phyloP scores from a whole-genome alignment of 106 monocot species.

The Dendrobium huoshanense region DNA sequence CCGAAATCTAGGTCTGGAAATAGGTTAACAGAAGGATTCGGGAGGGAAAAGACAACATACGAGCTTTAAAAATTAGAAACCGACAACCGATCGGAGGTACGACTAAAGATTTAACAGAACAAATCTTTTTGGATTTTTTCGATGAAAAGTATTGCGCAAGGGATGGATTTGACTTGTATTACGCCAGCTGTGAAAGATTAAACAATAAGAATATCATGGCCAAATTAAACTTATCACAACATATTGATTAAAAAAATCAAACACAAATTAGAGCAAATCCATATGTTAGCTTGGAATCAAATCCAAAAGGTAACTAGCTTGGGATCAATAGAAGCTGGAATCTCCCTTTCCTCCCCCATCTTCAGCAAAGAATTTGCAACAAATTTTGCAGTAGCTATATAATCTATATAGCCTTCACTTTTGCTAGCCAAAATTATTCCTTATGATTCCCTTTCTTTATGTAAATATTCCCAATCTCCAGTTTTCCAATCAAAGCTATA shows the following conservation, averaged over 20 bases:
- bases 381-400: not conserved
- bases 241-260: no score
- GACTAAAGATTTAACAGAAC: no score
- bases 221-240: no score
- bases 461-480: constrained; percentile 27
- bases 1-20: not conserved
- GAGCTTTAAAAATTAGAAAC: not conserved
- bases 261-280: no score
- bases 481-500: constrained; percentile 64
- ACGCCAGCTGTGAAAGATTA: no score
- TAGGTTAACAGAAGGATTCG: not conserved
- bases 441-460: not conserved
- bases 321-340: not conserved
- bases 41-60: not conserved
- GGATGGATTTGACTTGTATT: no score
- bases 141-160: no score
- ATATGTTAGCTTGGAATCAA: not conserved
- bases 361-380: not conserved
- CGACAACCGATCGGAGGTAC: not conserved
- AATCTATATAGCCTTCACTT: not conserved
- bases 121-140: no score
- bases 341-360: not conserved
- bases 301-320: not conserved
- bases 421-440: not conserved
- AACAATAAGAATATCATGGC: no score